phyloP scores from a whole-genome alignment of 148 eudicot species.

The Camellia sinensis region DNA sequence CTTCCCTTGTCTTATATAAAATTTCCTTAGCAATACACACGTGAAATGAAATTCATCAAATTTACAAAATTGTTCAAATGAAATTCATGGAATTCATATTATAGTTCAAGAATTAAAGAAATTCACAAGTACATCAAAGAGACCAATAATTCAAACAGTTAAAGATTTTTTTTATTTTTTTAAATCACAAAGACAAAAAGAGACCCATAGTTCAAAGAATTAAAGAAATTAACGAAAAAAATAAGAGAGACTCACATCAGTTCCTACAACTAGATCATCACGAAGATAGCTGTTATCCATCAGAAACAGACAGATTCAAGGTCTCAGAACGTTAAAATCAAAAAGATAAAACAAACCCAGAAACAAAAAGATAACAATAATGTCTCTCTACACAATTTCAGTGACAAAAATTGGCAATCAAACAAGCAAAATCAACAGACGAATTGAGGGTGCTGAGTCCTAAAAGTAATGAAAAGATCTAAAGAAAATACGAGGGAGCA shows the following conservation, averaged over 20 bases:
- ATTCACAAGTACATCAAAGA: not conserved
- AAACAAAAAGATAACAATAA: not conserved
- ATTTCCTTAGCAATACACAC: not conserved
- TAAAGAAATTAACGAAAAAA: not conserved
- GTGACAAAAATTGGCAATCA: not conserved
- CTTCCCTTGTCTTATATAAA: not conserved
- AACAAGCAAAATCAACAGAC: not conserved
- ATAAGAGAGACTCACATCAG: not conserved
- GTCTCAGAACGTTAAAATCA: not conserved
- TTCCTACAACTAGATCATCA: conserved; percentile 47
- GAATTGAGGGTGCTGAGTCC: not conserved
- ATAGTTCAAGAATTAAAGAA: not conserved
- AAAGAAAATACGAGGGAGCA: not conserved
- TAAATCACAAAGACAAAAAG: not conserved
- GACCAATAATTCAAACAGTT: not conserved
- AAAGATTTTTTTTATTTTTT: not conserved
- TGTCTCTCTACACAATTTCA: not conserved
- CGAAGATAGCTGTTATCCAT: conserved; percentile 39
- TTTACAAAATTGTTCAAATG: no score
- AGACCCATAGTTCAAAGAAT: not conserved
- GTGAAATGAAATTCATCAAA: not conserved
- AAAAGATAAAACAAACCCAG: not conserved
- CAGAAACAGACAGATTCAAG: conserved; percentile 18
- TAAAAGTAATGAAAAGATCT: conserved; percentile 4
- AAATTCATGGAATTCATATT: not conserved